Base-by-base conservation (phyloP, 306 rosid genomes). In the Quercus dentata region DNA sequence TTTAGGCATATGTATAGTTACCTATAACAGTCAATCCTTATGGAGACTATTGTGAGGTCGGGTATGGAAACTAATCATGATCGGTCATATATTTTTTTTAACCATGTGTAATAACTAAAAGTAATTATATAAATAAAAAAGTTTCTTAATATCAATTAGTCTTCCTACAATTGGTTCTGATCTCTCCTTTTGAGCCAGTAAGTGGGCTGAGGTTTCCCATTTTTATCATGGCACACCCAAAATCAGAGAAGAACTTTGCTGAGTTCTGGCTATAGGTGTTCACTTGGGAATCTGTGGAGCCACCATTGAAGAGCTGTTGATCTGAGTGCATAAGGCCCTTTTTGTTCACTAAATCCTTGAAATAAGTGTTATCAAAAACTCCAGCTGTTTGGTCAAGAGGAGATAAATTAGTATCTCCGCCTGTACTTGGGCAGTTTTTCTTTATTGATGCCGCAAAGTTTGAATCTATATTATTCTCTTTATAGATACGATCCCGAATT, bases 221-320 rank as follows among this genome's bases (percentile, higher is more conserved):
- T 65, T 78, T 78, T 1, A 80, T 10, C 91, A 87, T 87, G 54
- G 91, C 89, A 38, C 33, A 1, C 15, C 85, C 84, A 71, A 87
- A 87, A 46, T 87, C 91, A 56, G 35, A 20, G n/a, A 56, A 74
- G 76, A 87, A 87, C 31, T 51, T 30, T 2, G 73, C 70, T 15
- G 59, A 3, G 49, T 73, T 59, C 30, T 38, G 74, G 76, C 76
- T 72, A 30, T 85, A 87, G 6, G 13, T 5, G 17, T 0, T n/a
- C 4, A 87, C 91, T 52, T 71, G 87, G 30, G 75, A 23, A 11
- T 69, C 71, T 15, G 85, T 83, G 30, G 69, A 51, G 23, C 69
- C 83, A 10, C 80, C 80, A 23, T 20, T 28, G 62, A 77, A 85
- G 69, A 87, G 85, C 9, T 81, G 83, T 69, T 87, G 91, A 5